Base-by-base conservation (phyloP, 192 early-diverging fungal species). In the Entomortierella chlamydospora region DNA sequence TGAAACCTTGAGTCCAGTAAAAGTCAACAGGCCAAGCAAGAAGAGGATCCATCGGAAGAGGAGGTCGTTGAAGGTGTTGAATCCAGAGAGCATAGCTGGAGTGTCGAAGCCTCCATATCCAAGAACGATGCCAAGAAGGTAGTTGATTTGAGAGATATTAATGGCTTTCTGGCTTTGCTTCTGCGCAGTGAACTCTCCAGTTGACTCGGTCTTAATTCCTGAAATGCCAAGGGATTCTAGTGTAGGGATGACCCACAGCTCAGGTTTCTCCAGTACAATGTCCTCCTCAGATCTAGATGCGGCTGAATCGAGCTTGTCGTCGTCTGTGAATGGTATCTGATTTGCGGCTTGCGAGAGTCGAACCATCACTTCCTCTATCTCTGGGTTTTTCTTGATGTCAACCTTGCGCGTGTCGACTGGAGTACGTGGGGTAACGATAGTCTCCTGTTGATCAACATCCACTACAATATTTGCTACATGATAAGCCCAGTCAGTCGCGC, bases 41-140 rank as follows among this genome's bases (percentile, higher is more conserved):
- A 79, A 79, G 23, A 79, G 63, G 26, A 79, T 79, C n/a, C 68
- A 57, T 0, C 76, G 76, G 63, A 79, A 79, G 42, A 79, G 68
- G 2, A 79, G 60, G 37, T 79, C 76, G 63, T 79, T 79, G 57
- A 79, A 79, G 0, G 43, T 26, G 52, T 79, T 79, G 58, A 79
- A 79, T 23, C 76, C 76, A 54, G 47, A 65, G 42, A 79, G 76
- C 61, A 79, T 79, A 12, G 30, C 61, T 11, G 37, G 13, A 3
- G 68, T 66, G 26, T 79, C 57, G 17, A 70, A 22, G 6, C 67
- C 68, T 34, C 54, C 57, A 57, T 70, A 79, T 47, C 68, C 76
- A 17, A 68, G 55, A 15, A 79, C 22, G 37, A 62, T 5, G 51
- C 28, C 49, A 23, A 60, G 11, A 3, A 79, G 39, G 9, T 43